A percentile compares a stretch with the other conserved stretches of the same genome.
Evolutionary conservation across 2,329 filamentous ascomycete genomes (phyloP).

Genomic region (Apiospora malaysiana): DNA sequence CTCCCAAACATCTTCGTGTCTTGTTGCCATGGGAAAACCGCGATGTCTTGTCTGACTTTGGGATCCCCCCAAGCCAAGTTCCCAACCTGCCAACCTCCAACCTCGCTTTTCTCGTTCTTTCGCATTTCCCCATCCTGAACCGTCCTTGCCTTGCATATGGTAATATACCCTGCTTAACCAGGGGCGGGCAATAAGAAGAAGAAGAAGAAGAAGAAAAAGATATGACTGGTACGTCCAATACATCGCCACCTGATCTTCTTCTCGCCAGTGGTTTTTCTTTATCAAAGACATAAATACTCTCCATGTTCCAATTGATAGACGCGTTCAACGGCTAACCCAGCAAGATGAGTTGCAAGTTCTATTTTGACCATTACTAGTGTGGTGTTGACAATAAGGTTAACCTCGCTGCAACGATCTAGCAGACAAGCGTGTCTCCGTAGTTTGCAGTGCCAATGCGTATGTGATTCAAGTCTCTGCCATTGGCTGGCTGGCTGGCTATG

Average conservation of each 20-base stretch:
- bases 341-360: neutral
- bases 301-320: neutral
- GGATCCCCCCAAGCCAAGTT: too few species aligned
- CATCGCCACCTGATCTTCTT: neutral
- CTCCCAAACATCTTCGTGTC: neutral
- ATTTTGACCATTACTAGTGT: neutral
- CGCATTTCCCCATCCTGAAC: too few species aligned
- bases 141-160: neutral
- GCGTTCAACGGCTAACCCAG: constrained; percentile 11
- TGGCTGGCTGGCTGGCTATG: neutral
- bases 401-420: neutral
- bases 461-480: neutral
- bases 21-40: constrained; percentile 11
- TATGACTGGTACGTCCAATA: neutral
- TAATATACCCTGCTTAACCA: neutral
- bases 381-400: neutral
- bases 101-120: neutral
- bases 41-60: neutral
- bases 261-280: neutral
- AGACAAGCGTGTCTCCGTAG: neutral
- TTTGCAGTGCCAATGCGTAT: neutral
- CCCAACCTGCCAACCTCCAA: neutral
- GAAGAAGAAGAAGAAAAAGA: neutral
- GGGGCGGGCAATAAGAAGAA: neutral
- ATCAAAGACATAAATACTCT: neutral